A percentile compares a stretch with the other conserved stretches of the same genome.
Conservation (phyloP, 2,329 filamentous ascomycete genomes). For the Macrophomina phaseolina region DNA sequence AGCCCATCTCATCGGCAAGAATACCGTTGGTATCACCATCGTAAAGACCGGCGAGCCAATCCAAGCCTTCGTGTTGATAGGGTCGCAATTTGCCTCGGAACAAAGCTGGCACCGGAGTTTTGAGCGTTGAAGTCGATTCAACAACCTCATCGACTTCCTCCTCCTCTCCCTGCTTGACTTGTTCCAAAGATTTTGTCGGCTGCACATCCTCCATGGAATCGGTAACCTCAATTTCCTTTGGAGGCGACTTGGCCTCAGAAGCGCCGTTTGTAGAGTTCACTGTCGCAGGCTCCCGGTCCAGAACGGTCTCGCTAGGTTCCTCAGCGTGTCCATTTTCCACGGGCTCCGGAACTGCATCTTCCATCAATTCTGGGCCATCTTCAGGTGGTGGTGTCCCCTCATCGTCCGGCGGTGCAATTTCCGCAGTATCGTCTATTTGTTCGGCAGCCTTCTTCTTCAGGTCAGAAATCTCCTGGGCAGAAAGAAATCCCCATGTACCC, state of each 20-base stretch:
- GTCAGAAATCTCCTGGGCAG: conserved; percentile 21
- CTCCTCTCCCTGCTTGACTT: not conserved
- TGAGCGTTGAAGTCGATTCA: conserved; percentile 43
- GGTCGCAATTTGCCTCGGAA: conserved; percentile 88
- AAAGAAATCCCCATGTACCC: conserved; percentile 25
- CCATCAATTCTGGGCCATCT: conserved; percentile 9
- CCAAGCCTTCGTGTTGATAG: conserved; percentile 95
- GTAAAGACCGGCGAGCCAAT: conserved; percentile 95
- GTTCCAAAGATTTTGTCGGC: not conserved
- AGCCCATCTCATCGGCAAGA: conserved; percentile 95
- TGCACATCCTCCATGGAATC: conserved; percentile 14
- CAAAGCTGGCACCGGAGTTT: conserved; percentile 67
- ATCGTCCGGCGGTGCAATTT: conserved; percentile 37
- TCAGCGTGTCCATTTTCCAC: conserved; percentile 10
- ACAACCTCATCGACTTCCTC: conserved; percentile 36
- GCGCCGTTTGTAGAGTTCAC: conserved; percentile 1
- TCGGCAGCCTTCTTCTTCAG: conserved; percentile 26
- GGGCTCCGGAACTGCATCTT: not conserved
- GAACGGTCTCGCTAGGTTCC: not conserved
- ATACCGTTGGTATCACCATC: conserved; percentile 94
- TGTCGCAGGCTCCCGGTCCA: not conserved
- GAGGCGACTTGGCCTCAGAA: not conserved
- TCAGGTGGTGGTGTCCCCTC: conserved; percentile 10
- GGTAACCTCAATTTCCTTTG: not conserved
- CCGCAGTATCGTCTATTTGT: conserved; percentile 37